Conservation (phyloP, 768 basidiomycete species). For the Suillus clintonianus region DNA sequence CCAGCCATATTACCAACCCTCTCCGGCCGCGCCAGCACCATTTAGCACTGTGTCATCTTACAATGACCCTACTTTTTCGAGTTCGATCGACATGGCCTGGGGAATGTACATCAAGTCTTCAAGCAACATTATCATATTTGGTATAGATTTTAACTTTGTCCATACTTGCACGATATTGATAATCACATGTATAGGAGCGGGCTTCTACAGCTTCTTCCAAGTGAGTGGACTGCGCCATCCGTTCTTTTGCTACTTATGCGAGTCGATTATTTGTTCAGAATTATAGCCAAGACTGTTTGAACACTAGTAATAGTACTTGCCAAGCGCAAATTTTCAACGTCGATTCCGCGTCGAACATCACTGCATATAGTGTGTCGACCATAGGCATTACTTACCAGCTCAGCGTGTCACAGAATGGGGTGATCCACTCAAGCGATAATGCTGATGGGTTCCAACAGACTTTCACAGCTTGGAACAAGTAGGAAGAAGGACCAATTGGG, state of each 20-base stretch:
- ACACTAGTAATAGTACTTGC: constrained; percentile 36
- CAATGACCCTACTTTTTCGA: constrained; percentile 40
- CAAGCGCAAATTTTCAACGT: constrained; percentile 46
- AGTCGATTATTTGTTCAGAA: constrained; percentile 27
- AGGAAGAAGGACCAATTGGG: background rate
- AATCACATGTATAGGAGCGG: constrained; percentile 36
- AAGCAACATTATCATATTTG: constrained; percentile 46
- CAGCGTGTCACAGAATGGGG: constrained; percentile 33
- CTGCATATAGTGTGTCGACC: constrained; percentile 50
- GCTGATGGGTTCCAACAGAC: constrained; percentile 48
- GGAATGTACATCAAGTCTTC: constrained; percentile 44
- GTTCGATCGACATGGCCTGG: constrained; percentile 40
- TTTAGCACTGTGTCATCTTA: constrained; percentile 36
- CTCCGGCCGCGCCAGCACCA: constrained; percentile 44
- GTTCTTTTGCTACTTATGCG: constrained; percentile 1
- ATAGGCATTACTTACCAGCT: constrained; percentile 46
- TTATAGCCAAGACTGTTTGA: constrained; percentile 41
- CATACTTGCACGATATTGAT: constrained; percentile 4
- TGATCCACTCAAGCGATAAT: constrained; percentile 40
- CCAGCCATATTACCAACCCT: constrained; percentile 54
- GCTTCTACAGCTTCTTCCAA: constrained; percentile 56
- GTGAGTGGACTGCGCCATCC: constrained; percentile 18
- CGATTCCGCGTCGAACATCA: constrained; percentile 41
- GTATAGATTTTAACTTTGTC: constrained; percentile 24
- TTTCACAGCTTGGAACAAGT: constrained; percentile 33